Conservation (phyloP, 2,329 filamentous ascomycete genomes). For the Kalmusia sp. region DNA sequence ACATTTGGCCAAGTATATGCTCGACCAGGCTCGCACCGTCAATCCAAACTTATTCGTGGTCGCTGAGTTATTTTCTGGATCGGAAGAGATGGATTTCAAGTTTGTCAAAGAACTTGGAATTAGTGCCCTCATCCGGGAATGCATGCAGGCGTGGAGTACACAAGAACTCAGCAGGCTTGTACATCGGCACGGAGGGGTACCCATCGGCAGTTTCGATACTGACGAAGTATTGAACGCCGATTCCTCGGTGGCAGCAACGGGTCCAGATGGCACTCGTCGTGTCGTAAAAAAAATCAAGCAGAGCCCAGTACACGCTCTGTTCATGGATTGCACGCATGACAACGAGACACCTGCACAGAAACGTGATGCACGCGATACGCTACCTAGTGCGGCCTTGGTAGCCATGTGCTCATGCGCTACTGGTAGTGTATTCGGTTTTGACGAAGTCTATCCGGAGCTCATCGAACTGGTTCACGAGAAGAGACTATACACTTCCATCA, state of each 20-base stretch:
- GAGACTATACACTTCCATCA: constrained; percentile 79
- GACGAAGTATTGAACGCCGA: constrained; percentile 78
- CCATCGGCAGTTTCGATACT: constrained; percentile 97
- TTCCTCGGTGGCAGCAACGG: constrained; percentile 36
- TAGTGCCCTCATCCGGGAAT: constrained; percentile 90
- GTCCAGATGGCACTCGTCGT: constrained; percentile 57
- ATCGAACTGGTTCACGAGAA: constrained; percentile 94
- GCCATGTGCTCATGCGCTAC: constrained; percentile 95
- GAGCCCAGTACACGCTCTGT: constrained; percentile 89
- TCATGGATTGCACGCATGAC: constrained; percentile 99
- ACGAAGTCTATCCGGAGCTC: constrained; percentile 91
- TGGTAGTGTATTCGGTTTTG: constrained; percentile 97
- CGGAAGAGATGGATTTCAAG: constrained; percentile 93
- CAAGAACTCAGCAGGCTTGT: constrained; percentile 91
- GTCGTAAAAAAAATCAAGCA: constrained; percentile 82
- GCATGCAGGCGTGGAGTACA: constrained; percentile 98
- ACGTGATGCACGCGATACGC: constrained; percentile 88
- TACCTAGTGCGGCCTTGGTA: constrained; percentile 92
- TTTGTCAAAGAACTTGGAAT: constrained; percentile 94
- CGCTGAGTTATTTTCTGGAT: constrained; percentile 94
- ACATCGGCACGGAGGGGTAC: constrained; percentile 89
- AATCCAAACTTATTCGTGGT: constrained; percentile 90
- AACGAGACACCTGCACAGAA: constrained; percentile 97
- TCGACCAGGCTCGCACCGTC: constrained; percentile 90
- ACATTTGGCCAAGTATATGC: constrained; percentile 90